Conservation (phyloP, 1,284 basidiomycete species). For the Ceraceosorus bombacis region DNA sequence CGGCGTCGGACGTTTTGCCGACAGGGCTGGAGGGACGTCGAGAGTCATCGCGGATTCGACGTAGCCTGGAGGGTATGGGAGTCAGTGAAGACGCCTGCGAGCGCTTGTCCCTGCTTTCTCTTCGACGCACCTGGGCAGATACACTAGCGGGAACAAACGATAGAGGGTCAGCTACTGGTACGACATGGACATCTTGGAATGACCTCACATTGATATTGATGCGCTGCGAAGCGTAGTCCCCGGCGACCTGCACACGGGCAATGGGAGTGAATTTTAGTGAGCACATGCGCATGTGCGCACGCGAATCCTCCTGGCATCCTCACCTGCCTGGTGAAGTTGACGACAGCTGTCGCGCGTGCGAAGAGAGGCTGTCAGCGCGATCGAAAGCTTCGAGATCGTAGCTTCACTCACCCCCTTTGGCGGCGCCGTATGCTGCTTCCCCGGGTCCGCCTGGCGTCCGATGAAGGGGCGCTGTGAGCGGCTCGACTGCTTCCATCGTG, state of each 20-base stretch:
- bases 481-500: too few species aligned
- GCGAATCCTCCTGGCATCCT: too few species aligned
- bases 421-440: constrained; percentile 25
- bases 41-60: constrained; percentile 25
- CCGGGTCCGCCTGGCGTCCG: constrained; percentile 15
- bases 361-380: too few species aligned
- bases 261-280: too few species aligned
- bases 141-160: not conserved
- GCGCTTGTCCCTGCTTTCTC: too few species aligned
- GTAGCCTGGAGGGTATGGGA: constrained; percentile 13
- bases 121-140: constrained; percentile 8
- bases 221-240: constrained; percentile 23
- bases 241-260: constrained; percentile 15
- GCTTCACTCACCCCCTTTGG: not conserved
- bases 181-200: too few species aligned
- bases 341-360: constrained; percentile 17
- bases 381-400: too few species aligned
- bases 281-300: too few species aligned
- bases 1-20: constrained; percentile 13
- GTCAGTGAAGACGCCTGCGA: too few species aligned
- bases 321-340: constrained; percentile 18
- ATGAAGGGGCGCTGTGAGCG: constrained; percentile 10
- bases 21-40: constrained; percentile 17
- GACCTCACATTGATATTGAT: constrained; percentile 23
- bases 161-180: too few species aligned